Evolutionary conservation across 2,329 filamentous ascomycete species (phyloP), one percentile per base, ranked within the genome.

Genomic region (Myriosclerotinia curreyana): DNA sequence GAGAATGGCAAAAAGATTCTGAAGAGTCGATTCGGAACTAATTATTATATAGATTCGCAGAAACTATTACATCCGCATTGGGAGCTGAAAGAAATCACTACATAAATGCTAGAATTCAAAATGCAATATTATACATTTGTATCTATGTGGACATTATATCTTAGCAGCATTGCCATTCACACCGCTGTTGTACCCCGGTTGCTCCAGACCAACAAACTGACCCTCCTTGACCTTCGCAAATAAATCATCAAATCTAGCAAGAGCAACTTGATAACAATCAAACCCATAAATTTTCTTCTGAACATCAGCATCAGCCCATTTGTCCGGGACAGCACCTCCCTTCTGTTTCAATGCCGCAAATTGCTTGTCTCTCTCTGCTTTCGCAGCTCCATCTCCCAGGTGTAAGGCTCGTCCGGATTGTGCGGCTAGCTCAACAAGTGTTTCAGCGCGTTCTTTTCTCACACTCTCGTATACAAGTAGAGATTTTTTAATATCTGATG

Each of bases 291-390:
- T 83, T 80, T 83, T 82, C 74, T 82, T 80, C 75, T 89, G 86
- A 50, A 89, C 84, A 70, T 89, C 86, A 12, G 86, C 85, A 74
- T 87, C 87, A 3, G 85, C 85, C 87, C 87, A 89, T 77, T 88
- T 89, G 76, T 89, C 86, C 2, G 85, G 85, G 66, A 82, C 82
- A 11, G 75, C 77, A 71, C 25, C 74, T 64, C 76, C 77, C 68
- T 48, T 75, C 73, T 69, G 78, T 66, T 77, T 79, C 66, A 82
- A 78, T 59, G 81, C 77, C 48, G 79, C 80, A 72, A 86, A 84
- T 75, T 79, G 51, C 80, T 71, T 79, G 69, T 87, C 84, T 44
- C 84, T 78, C 76, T 86, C 82, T 73, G 85, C 81, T 71, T 82
- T 82, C 36, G 82, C 83, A 68, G 79, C 79, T 55, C 84, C 83